Evolutionary conservation across 352 stramenopile species (phyloP).

Genomic region (Pythium oligandrum): DNA sequence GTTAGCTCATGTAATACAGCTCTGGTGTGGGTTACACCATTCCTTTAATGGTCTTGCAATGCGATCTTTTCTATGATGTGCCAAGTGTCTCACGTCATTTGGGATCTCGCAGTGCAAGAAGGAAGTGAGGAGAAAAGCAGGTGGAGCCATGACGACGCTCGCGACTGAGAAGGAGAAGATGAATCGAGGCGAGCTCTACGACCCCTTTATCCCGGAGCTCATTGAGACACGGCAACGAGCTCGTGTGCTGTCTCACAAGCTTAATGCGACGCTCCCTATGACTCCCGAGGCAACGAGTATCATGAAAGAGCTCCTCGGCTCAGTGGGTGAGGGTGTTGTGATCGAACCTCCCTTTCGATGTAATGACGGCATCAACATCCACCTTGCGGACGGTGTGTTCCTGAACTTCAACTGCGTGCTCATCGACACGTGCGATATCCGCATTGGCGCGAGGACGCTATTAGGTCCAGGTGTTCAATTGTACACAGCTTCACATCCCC

Average conservation of each 20-base stretch:
- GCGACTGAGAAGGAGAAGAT: too few relatives aligned
- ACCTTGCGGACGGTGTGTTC: slow-evolving; percentile 59
- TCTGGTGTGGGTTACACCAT: background rate
- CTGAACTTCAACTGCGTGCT: slow-evolving; percentile 84
- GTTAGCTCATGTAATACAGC: background rate
- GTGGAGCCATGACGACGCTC: too few relatives aligned
- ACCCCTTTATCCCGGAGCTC: too few relatives aligned
- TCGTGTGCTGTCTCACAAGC: too few relatives aligned
- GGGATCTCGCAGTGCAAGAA: background rate
- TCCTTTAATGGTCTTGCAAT: background rate
- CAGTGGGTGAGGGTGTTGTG: slow-evolving; percentile 25
- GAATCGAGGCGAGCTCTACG: too few relatives aligned
- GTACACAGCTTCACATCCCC: slow-evolving; percentile 65
- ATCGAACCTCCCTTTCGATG: slow-evolving; percentile 78
- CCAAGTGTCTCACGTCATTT: background rate
- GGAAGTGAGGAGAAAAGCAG: background rate
- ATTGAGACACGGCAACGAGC: too few relatives aligned
- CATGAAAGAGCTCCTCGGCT: slow-evolving; percentile 30
- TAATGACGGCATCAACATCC: slow-evolving; percentile 81
- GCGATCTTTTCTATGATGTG: background rate
- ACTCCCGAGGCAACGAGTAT: background rate
- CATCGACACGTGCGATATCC: slow-evolving; percentile 66
- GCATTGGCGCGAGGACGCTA: slow-evolving; percentile 58
- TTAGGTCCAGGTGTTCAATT: slow-evolving; percentile 63
- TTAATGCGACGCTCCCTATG: background rate